Evolutionary conservation across 176 grass and related monocot genomes (phyloP).

Genomic region (Triticum aestivum): IWGSC_CS_RefSeq_v2.1 NC_057807.1:120542404-120542903

Average conservation of each 20-base stretch:
- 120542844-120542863: slow-evolving; percentile 75
- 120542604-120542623: too few species aligned
- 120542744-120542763: slow-evolving; percentile 95
- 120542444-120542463: too few species aligned
- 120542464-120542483: too few species aligned
- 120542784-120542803: slow-evolving; percentile 87
- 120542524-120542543: slow-evolving; percentile 6
- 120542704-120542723: slow-evolving; percentile 61
- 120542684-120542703: slow-evolving; percentile 4
- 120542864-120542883: slow-evolving; percentile 84
- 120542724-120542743: slow-evolving; percentile 92
- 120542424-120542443: too few species aligned
- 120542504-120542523: background rate
- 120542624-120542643: background rate
- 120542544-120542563: background rate
- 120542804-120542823: slow-evolving; percentile 83
- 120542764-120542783: slow-evolving; percentile 91
- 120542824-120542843: slow-evolving; percentile 75
- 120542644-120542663: slow-evolving; percentile 13
- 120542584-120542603: background rate
- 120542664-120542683: background rate
- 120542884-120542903: slow-evolving; percentile 98
- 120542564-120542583: slow-evolving; percentile 8
- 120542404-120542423: too few species aligned
- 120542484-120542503: background rate